phyloP scores from a whole-genome alignment of 352 stramenopile genomes.

The Pythium oligandrum region DNA sequence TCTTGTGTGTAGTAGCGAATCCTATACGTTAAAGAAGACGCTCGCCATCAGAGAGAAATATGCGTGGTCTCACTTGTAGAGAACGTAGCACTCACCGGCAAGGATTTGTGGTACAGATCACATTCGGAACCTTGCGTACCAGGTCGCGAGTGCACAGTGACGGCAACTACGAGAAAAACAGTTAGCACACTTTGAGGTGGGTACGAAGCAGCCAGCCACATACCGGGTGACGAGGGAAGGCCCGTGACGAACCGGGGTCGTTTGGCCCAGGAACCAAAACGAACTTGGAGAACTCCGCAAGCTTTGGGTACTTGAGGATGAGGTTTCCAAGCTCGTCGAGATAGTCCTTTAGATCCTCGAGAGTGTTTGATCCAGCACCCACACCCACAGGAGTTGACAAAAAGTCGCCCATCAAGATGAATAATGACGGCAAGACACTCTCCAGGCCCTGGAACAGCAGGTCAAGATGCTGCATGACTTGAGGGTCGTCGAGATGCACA shows the following conservation, averaged over 20 bases:
- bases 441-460: conserved; percentile 87
- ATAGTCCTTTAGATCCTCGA: conserved; percentile 82
- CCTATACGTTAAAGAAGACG: conserved; percentile 13
- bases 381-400: conserved; percentile 74
- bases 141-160: conserved; percentile 71
- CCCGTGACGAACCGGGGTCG: conserved; percentile 80
- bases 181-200: neutral
- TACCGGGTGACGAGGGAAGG: conserved; percentile 81
- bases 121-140: conserved; percentile 56
- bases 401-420: conserved; percentile 95
- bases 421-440: conserved; percentile 69
- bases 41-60: neutral
- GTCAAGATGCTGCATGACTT: conserved; percentile 88
- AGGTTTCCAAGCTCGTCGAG: conserved; percentile 88
- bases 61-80: neutral
- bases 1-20: conserved; percentile 93
- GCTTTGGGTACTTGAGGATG: conserved; percentile 82
- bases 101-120: conserved; percentile 88
- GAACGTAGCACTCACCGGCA: conserved; percentile 45
- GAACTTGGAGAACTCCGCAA: conserved; percentile 85
- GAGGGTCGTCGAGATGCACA: conserved; percentile 90
- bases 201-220: neutral
- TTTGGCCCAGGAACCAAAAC: conserved; percentile 91
- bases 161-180: conserved; percentile 35
- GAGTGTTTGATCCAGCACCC: conserved; percentile 51